Base-by-base conservation (phyloP, 2,329 filamentous ascomycete species). In the Aspergillus sp. region DNA sequence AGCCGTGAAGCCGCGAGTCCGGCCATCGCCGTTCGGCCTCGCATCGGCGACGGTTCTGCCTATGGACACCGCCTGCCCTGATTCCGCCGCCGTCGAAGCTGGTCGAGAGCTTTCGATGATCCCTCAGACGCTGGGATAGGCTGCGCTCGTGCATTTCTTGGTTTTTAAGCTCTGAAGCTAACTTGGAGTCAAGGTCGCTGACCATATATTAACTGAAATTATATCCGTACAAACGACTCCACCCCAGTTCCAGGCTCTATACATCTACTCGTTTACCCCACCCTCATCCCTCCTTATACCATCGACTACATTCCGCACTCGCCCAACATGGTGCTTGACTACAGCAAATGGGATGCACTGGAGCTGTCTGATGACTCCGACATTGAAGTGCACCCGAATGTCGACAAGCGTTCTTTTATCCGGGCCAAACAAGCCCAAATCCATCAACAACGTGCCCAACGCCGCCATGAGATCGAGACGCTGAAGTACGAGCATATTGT, bases 281-380 rank as follows among this genome's bases (percentile, higher is more conserved):
- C 64, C 57, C 61, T 27, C 55, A 59, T 58, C 56, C 61, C 63
- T 61, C 62, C 61, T 67, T 57, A 60, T 64, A 23, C 25, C 57
- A 60, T 60, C 44, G 52, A 57, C 32, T 59, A 60, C 49, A 65
- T 67, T 65, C 63, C 47, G 47, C 50, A 42, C 11, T 27, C 58
- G 27, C 17, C 59, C 63, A 72, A 67, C 17, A 83, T 83, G 82
- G 81, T 82, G n/a, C 81, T 90, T 64, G 85, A 90, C 71, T 90
- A 85, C 71, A 84, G 82, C 72, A 85, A 85, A 74, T 85, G 83
- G 83, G 83, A 98, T 75, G 89, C 90, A 61, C 86, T 99, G 73
- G 95, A 99, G 87, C 88, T 99, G 74, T 96, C 92, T 72, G 95
- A 99, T 78, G 95, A 99, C 79, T 97, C 92, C 54, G 95, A 99